Base-by-base conservation (phyloP, 805 yeast genomes). In the Schwanniomyces pseudopolymorphus region DNA sequence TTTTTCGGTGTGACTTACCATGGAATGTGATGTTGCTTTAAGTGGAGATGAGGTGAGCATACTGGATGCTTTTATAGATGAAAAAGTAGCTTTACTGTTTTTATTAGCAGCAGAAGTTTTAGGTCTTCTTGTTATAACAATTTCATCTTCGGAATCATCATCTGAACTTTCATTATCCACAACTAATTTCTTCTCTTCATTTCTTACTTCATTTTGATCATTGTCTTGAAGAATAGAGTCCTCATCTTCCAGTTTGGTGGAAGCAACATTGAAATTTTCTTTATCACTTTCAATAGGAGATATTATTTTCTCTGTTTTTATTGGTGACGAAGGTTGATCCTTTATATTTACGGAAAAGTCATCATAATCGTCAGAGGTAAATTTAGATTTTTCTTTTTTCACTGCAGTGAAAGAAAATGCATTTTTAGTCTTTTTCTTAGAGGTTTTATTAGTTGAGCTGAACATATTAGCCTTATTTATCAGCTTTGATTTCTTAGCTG, bases 101-200 rank as follows among this genome's bases (percentile, higher is more conserved):
- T 67, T 66, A 9, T 74, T 69, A 11, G 70, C 70, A 1, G 71
- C 76, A 3, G 77, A 66, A 0, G 72, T 72, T 53, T 79, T 67
- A 39, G 80, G 83, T 57, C 81, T 74, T 56, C 78, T 74, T 4
- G 80, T 67, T 26, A 81, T 72, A 11, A 80, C 69, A n/a, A 81
- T 66, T 16, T 83, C 81, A 33, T 83, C 88, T 13, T 83, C 87
- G 2, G 79, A 79, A 33, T 72, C 77, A 8, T 69, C 77, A 8
- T 72, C 56, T 7, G 51, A 59, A 11, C 47, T 76, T 0, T 61
- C 68, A 2, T 61, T 67, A 26, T 36, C 53, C 38, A 52, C 52
- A 36, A 22, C 37, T 22, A 21, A 48, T 14, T 45, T 40, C 5
- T 13, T 25, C 14, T 33, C 38, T 9, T 14, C 21, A 20, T 26